These are phyloP conservation scores for Cylindricascospora bacillispora DNA, from an alignment of 1,139 yeast genomes.

Conservation along the genomic window DNA sequence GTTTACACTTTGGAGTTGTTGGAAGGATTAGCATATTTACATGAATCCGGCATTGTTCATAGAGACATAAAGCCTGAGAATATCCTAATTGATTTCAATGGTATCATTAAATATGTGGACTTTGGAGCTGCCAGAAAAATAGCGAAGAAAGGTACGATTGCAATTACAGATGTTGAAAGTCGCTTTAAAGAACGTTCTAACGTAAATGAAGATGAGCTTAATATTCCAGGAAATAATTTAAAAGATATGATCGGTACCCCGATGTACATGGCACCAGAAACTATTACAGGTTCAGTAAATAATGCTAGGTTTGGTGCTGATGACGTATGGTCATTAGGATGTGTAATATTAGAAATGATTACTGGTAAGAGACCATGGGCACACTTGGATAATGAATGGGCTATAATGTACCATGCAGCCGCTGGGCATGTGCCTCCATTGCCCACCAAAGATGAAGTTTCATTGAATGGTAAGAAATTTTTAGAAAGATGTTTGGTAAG, in stretches of 20 bases:
- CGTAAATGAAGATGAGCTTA: slow-evolving; percentile 1
- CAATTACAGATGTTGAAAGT: slow-evolving; percentile 1
- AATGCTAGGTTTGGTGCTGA: slow-evolving; percentile 58
- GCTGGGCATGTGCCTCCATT: slow-evolving; percentile 87
- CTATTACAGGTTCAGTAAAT: slow-evolving; percentile 62
- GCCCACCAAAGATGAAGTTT: slow-evolving; percentile 68
- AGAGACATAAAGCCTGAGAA: slow-evolving; percentile 96
- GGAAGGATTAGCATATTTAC: slow-evolving; percentile 90
- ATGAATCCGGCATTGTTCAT: slow-evolving; percentile 92
- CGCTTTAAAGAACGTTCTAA: too few relatives aligned
- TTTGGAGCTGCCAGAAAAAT: slow-evolving; percentile 96
- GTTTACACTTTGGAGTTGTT: slow-evolving; percentile 85
- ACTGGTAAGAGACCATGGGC: slow-evolving; percentile 84
- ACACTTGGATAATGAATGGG: slow-evolving; percentile 92
- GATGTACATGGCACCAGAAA: slow-evolving; percentile 98
- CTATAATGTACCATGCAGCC: slow-evolving; percentile 95
- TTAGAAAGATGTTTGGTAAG: slow-evolving; percentile 67
- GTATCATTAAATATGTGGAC: slow-evolving; percentile 89
- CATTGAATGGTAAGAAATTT: slow-evolving; percentile 60
- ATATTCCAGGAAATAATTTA: slow-evolving; percentile 2
- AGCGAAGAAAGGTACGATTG: slow-evolving; percentile 37
- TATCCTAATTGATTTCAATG: slow-evolving; percentile 78
- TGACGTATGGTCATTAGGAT: slow-evolving; percentile 78
- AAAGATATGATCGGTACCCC: slow-evolving; percentile 81
- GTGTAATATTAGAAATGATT: slow-evolving; percentile 73